Evolutionary conservation across 192 early-diverging fungal species (phyloP).

Genomic region (Backusella liffmaniae): DNA sequence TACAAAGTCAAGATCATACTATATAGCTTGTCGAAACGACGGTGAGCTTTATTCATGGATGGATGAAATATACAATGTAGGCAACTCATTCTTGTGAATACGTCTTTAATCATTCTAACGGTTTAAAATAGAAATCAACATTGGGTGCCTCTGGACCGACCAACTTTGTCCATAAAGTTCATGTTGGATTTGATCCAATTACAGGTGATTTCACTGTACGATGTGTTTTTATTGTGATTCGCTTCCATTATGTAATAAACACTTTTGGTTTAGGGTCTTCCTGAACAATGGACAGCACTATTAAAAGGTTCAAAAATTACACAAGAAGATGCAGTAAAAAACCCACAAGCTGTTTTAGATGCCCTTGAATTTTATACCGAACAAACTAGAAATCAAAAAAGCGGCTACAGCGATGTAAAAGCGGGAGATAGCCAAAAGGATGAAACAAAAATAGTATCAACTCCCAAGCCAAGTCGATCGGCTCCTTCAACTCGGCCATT

Average conservation of each 20-base stretch:
- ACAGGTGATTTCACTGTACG: constrained; percentile 61
- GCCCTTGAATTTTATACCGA: constrained; percentile 99
- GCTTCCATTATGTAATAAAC: not conserved
- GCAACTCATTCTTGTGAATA: not conserved
- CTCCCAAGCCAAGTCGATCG: constrained; percentile 22
- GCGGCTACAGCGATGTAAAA: constrained; percentile 1
- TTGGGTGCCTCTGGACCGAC: constrained; percentile 79
- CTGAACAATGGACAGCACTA: constrained; percentile 92
- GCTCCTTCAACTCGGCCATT: constrained; percentile 31
- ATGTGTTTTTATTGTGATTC: too few species aligned
- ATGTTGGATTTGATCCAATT: constrained; percentile 68
- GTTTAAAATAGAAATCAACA: constrained; percentile 52
- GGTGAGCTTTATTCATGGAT: constrained; percentile 98
- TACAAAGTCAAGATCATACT: constrained; percentile 89
- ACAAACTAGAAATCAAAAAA: constrained; percentile 48
- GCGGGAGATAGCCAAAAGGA: not conserved
- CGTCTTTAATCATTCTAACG: not conserved
- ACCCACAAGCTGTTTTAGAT: constrained; percentile 97
- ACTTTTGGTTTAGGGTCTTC: constrained; percentile 66
- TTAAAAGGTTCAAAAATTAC: constrained; percentile 93
- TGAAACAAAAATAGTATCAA: constrained; percentile 1
- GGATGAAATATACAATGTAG: constrained; percentile 92
- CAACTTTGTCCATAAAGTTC: constrained; percentile 85
- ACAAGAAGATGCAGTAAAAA: constrained; percentile 95
- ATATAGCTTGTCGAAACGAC: constrained; percentile 91